Conservation (phyloP, 2,329 filamentous ascomycete species). For the Monilinia laxa region DNA sequence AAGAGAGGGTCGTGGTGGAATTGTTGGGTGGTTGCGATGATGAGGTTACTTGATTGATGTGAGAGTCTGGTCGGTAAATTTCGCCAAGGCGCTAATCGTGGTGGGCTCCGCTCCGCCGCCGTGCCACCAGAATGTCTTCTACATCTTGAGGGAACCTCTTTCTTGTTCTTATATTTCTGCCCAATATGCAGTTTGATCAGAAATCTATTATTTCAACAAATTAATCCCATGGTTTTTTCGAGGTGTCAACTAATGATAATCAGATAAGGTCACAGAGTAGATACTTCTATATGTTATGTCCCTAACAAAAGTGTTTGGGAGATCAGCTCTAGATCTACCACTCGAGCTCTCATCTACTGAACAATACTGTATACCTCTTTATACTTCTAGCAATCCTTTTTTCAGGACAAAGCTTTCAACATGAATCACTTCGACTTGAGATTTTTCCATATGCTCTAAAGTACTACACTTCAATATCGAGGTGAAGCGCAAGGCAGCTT, state of each 20-base stretch:
- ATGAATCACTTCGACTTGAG: too few species aligned
- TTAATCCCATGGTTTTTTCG: neutral
- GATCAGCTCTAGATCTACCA: too few species aligned
- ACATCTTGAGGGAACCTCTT: neutral
- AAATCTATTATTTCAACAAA: neutral
- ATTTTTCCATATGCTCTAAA: too few species aligned
- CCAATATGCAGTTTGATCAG: neutral
- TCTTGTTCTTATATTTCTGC: neutral
- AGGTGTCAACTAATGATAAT: neutral
- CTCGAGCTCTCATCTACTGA: too few species aligned
- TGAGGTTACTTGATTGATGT: conserved; percentile 9
- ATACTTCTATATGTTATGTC: too few species aligned
- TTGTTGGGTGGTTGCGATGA: neutral
- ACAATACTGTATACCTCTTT: too few species aligned
- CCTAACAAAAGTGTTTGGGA: too few species aligned
- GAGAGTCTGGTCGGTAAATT: conserved; percentile 13
- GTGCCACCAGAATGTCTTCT: neutral
- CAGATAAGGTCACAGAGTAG: neutral
- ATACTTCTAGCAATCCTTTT: too few species aligned
- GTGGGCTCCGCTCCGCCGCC: neutral
- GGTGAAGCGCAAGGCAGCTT: too few species aligned
- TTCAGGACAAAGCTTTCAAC: too few species aligned
- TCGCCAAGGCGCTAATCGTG: conserved; percentile 17
- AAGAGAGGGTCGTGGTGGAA: neutral
- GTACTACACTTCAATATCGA: too few species aligned